Evolutionary conservation across 2,329 filamentous ascomycete genomes (phyloP).

Genomic region (Huntiella moniliformis): DNA sequence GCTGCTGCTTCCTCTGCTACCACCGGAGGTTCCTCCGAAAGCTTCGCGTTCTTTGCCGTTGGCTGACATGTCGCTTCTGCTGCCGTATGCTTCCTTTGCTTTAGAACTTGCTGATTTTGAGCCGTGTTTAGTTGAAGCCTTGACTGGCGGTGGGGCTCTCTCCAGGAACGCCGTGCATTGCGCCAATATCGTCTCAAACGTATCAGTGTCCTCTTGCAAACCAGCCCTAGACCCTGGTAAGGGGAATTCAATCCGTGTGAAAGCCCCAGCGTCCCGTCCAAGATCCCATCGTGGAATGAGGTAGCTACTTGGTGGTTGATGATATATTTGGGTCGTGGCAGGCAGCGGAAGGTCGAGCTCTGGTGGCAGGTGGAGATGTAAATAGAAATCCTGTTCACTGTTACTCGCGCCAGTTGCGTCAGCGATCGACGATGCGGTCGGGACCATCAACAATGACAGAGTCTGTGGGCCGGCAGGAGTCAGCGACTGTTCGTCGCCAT

Average conservation of each 20-base stretch:
- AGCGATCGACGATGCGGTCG: slow-evolving; percentile 58
- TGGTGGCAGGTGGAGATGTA: slow-evolving; percentile 84
- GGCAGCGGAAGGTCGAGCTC: slow-evolving; percentile 87
- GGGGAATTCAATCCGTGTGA: slow-evolving; percentile 86
- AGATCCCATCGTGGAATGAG: slow-evolving; percentile 91
- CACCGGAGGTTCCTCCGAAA: background rate
- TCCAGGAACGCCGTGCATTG: slow-evolving; percentile 94
- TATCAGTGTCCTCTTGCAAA: slow-evolving; percentile 81
- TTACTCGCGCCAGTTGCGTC: slow-evolving; percentile 35
- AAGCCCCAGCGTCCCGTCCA: slow-evolving; percentile 70
- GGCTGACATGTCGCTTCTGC: background rate
- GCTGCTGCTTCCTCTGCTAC: slow-evolving; percentile 13
- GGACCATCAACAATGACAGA: slow-evolving; percentile 86
- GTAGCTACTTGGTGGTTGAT: slow-evolving; percentile 82
- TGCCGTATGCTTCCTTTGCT: slow-evolving; percentile 10
- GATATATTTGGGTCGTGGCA: slow-evolving; percentile 92
- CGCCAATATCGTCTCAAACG: slow-evolving; percentile 93
- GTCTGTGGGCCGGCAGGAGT: slow-evolving; percentile 79
- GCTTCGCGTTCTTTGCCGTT: slow-evolving; percentile 23
- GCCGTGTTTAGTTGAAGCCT: slow-evolving; percentile 16
- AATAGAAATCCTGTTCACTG: slow-evolving; percentile 81
- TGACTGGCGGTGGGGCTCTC: slow-evolving; percentile 46
- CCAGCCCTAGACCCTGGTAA: slow-evolving; percentile 49
- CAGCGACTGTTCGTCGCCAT: slow-evolving; percentile 68
- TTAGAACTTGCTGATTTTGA: slow-evolving; percentile 15